phyloP scores from a whole-genome alignment of 169 alveolate species.

The Plasmodium gallinaceum region DNA sequence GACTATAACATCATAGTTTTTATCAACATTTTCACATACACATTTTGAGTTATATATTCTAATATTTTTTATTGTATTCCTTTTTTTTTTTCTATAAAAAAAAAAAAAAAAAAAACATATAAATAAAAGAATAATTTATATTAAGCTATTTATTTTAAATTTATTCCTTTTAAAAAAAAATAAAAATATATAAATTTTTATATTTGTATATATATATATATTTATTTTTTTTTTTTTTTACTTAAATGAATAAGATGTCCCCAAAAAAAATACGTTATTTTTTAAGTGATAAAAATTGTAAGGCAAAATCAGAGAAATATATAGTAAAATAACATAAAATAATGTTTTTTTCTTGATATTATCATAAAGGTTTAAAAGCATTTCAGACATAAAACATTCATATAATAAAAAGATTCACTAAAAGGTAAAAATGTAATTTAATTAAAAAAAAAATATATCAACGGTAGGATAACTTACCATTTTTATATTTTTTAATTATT shows the following conservation, averaged over 20 bases:
- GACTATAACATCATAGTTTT: slow-evolving; percentile 88
- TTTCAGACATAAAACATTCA: background rate
- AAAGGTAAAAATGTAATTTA: background rate
- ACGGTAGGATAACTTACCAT: background rate
- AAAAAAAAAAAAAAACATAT: background rate
- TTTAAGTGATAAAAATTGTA: background rate
- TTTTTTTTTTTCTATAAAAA: background rate
- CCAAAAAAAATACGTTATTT: background rate
- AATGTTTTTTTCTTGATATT: background rate
- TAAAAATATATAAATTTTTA: no score
- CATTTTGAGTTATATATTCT: slow-evolving; percentile 11
- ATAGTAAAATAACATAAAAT: slow-evolving; percentile 1
- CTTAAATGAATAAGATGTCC: background rate
- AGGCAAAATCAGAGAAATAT: background rate
- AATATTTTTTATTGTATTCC: slow-evolving; percentile 8
- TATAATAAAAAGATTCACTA: background rate
- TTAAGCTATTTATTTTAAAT: background rate
- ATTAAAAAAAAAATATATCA: background rate
- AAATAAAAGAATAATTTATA: background rate
- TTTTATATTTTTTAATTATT: no score
- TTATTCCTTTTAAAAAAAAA: background rate
- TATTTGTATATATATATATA: background rate
- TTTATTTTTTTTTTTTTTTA: background rate
- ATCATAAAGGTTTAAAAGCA: background rate
- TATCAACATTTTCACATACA: slow-evolving; percentile 18